Evolutionary conservation across 2,329 filamentous ascomycete genomes (phyloP), one percentile per base, ranked within the genome.

Genomic region (Fusarium hainanense): DNA sequence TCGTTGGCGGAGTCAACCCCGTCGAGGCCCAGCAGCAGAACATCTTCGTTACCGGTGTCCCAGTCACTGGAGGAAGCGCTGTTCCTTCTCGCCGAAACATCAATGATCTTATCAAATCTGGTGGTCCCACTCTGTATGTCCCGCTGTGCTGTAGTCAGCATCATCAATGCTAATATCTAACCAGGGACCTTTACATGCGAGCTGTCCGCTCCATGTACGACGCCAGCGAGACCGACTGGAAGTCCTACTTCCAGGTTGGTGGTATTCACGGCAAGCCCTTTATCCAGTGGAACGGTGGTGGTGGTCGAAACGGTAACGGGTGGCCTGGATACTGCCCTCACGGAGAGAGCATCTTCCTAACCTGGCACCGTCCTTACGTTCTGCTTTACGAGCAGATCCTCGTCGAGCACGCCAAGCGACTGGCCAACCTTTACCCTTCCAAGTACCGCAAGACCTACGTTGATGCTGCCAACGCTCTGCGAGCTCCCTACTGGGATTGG

Each of bases 361-460:
- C 83, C 20, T 89, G 86, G 87, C 87, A 90, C 74, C 84, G 87
- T 8, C 83, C 86, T 6, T 89, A 85, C 62, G 72, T 88, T 43
- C 78, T 83, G 10, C 79, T 89, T 8, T 88, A 81, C 58, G 87
- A 89, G 85, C 87, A 89, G 84, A 73, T 80, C 16, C 78, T 89
- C 7, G 83, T 84, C 27, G 70, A 76, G 4, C 79, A 85, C 42
- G 83, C 84, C 42, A 80, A 82, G 69, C 73, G 72, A 6, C 82
- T 88, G 21, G 86, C 86, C 20, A 71, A 70, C 14, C 74, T 77
- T 37, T 88, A 87, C 68, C 79, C 78, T 16, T 69, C 58, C 62
- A 72, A 32, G 63, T 79, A 69, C 67, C 78, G 68, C 61, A 70
- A 43, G 58, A 68, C 62, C 23, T 88, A 88, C 68, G 68, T 75